Evolutionary conservation across 2,329 filamentous ascomycete species (phyloP), one percentile per base, ranked within the genome.

Genomic region (Hortaea werneckii): DNA sequence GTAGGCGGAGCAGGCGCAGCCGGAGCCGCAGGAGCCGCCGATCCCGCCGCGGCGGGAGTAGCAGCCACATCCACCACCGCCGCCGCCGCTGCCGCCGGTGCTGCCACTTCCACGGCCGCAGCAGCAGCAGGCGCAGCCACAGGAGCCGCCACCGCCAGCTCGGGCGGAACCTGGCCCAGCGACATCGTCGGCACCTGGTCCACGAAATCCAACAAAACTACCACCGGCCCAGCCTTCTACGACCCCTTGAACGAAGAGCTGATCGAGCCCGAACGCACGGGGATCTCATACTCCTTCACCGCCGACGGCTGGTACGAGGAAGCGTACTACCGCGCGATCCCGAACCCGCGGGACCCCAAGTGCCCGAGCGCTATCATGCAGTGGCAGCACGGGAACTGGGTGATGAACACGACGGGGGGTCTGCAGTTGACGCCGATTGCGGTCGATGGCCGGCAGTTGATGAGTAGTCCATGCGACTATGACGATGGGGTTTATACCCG

Each of bases 211-310:
- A 78, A 76, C 59, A 76, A 78, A 50, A 83, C 83, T 37, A 59
- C 85, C 39, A 86, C 82, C 6, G 82, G 83, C 39, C 77, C 81
- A 44, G 37, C 10, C 9, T 85, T 86, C 65, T 86, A 84, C 58
- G 76, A 86, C 64, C 78, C 80, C 4, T 67, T 78, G 43, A 74
- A 78, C 46, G 83, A 86, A 56, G 69, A 69, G 51, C 71, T 87
- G 50, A 76, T 78, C 53, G 83, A 87, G 63, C 83, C 83, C 11
- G 68, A 66, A 6, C 70, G 78, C 50, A 77, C 82, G 0, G 83
- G 83, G 26, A 83, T 85, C 52, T 85, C 82, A 11, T 87, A 85
- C 67, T 86, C 83, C 8, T 87, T 87, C 64, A 81, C 79, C 4
- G 69, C 65, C 37, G 78, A 85, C 59, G 82, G 82, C 20, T 72